These are phyloP conservation scores for Colletotrichum melonis DNA, from an alignment of 2,329 filamentous ascomycete species.

Conservation along the genomic window DNA sequence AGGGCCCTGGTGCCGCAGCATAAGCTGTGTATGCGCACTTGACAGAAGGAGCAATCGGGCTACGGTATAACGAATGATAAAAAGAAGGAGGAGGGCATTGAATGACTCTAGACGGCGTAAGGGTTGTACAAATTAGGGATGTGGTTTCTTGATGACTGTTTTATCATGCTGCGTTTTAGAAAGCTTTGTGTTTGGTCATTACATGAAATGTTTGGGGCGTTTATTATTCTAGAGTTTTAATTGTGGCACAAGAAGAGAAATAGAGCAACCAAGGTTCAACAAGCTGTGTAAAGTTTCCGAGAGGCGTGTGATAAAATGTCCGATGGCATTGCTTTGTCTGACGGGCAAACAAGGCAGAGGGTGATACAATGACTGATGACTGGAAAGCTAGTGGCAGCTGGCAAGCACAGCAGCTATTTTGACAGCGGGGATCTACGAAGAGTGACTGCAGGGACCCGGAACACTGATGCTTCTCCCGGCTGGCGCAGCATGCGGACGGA, in stretches of 20 bases:
- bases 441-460: constrained; percentile 36
- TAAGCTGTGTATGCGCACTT: constrained; percentile 40
- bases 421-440: constrained; percentile 31
- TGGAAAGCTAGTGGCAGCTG: not conserved
- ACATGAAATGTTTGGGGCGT: constrained; percentile 16
- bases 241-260: constrained; percentile 27
- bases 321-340: not conserved
- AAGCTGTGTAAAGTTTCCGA: not conserved
- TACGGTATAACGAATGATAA: constrained; percentile 17
- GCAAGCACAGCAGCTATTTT: constrained; percentile 9
- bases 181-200: not conserved
- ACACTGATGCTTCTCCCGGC: constrained; percentile 12
- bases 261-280: constrained; percentile 31
- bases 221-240: constrained; percentile 16
- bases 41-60: constrained; percentile 37
- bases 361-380: constrained; percentile 21
- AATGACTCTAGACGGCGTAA: constrained; percentile 34
- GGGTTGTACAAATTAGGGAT: constrained; percentile 31
- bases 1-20: constrained; percentile 56
- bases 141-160: constrained; percentile 19
- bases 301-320: constrained; percentile 1
- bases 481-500: not conserved
- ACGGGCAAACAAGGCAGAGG: not conserved
- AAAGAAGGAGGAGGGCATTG: constrained; percentile 9
- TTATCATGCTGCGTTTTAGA: constrained; percentile 29